Base-by-base conservation (phyloP, 129 eudicot genomes). In the Saussurea involucrata region DNA sequence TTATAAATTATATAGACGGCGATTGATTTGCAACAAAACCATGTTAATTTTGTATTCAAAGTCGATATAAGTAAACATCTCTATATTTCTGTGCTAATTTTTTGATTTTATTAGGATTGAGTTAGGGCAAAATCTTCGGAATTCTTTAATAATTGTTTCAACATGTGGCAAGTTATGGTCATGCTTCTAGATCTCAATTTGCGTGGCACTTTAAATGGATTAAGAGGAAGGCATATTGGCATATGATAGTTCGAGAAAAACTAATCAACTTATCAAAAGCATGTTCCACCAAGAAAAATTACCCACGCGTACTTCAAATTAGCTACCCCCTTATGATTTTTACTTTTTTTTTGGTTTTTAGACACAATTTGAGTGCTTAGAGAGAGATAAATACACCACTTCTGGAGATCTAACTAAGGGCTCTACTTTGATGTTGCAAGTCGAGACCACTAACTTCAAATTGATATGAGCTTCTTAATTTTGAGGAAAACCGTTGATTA, bases 41-140 rank as follows among this genome's bases (percentile, higher is more conserved):
- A 6, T 73, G 36, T 8, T 68, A 53, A 24, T 49, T 46, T 53
- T 67, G 80, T 37, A 36, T 68, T 49, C 11, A 55, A 24, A 74
- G 21, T 21, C 44, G 78, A 66, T 44, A 46, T 66, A 58, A 46
- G 66, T 40, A 22, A 8, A 24, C 21, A 49, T n/a, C 25, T 74
- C 37, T 11, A 1, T 53, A 9, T 44, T 25, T 49, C 6, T 53
- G 6, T 71, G 4, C 27, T 49, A 17, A 0, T n/a, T 74, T 27
- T 61, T 31, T 36, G 7, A 34, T 34, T 44, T 77, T n/a, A 49
- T 71, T 29, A 63, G 72, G 66, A 37, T 37, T 71, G 10, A 63
- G 20, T 71, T 71, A 27, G 66, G 83, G 78, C 27, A 64, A 42
- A 63, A 8, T 46, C 8, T 22, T 73, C 24, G 74, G 25, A 15